Percentiles rank a stretch among this genome's conserved stretches.
Evolutionary conservation across 1,139 yeast genomes (phyloP).

Genomic region (Lodderomyces beijingensis): DNA sequence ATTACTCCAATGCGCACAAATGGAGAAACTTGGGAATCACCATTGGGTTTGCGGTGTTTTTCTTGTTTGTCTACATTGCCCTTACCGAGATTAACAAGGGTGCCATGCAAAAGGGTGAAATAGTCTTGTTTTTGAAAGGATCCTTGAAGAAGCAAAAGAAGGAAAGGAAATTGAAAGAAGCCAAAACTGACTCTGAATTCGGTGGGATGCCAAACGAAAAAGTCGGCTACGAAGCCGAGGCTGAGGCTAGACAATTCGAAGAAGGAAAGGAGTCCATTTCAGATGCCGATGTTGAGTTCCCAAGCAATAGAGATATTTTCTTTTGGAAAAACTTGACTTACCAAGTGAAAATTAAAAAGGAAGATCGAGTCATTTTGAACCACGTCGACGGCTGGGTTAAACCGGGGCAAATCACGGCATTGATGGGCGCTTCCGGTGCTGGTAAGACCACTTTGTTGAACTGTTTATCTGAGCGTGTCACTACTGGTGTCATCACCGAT

Average conservation of each 20-base stretch:
- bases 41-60: constrained; percentile 52
- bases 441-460: constrained; percentile 35
- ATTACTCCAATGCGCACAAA: constrained; percentile 54
- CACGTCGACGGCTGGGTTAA: constrained; percentile 66
- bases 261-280: constrained; percentile 4
- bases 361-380: constrained; percentile 59
- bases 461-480: constrained; percentile 31
- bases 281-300: constrained; percentile 27
- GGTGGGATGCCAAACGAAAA: constrained; percentile 10
- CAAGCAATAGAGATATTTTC: constrained; percentile 44
- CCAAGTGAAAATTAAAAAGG: constrained; percentile 63
- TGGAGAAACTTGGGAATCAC: constrained; percentile 87
- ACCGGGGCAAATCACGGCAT: constrained; percentile 30
- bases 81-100: constrained; percentile 69
- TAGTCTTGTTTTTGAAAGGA: constrained; percentile 51
- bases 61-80: constrained; percentile 50
- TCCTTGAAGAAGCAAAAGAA: constrained; percentile 37
- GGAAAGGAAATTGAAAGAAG: constrained; percentile 27
- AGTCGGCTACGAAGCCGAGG: constrained; percentile 7
- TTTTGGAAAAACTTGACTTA: constrained; percentile 79
- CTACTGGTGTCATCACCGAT: constrained; percentile 32
- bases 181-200: constrained; percentile 17
- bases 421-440: constrained; percentile 36
- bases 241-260: constrained; percentile 5
- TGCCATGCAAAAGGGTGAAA: constrained; percentile 82